Evolutionary conservation across 78 protist species (phyloP).

Genomic region (Speleostelium caveatum): DNA sequence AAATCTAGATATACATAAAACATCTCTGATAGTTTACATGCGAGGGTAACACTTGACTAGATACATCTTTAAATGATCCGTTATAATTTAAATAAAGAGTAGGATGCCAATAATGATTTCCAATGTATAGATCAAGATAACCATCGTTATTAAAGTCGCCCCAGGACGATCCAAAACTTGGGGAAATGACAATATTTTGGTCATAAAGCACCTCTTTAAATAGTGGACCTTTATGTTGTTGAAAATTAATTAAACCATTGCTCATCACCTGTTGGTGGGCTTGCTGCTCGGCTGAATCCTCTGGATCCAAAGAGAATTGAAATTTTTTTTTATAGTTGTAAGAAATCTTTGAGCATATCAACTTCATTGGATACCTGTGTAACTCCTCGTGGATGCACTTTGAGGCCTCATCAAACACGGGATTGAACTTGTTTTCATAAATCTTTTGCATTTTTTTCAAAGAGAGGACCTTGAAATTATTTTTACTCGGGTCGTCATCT

Average conservation of each 20-base stretch:
- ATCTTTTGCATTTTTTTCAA: constrained; percentile 31
- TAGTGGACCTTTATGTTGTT: too few relatives aligned
- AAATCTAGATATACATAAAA: background rate
- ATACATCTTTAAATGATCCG: constrained; percentile 35
- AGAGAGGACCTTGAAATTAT: background rate
- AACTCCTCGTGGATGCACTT: constrained; percentile 27
- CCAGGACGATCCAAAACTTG: constrained; percentile 68
- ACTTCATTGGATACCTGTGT: constrained; percentile 20
- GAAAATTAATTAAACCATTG: constrained; percentile 27
- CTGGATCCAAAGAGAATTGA: background rate
- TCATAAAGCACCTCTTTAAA: constrained; percentile 31
- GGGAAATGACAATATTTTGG: constrained; percentile 14
- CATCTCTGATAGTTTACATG: background rate
- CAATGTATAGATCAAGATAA: constrained; percentile 35
- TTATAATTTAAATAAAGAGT: constrained; percentile 13
- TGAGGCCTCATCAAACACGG: constrained; percentile 10
- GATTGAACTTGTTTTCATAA: constrained; percentile 3
- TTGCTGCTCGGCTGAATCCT: background rate
- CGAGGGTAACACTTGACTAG: background rate
- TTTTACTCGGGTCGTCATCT: background rate
- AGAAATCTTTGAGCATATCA: constrained; percentile 52
- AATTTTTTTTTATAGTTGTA: background rate
- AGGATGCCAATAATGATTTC: constrained; percentile 70
- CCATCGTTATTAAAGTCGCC: constrained; percentile 78
- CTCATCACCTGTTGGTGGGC: background rate